Evolutionary conservation across 2,329 filamentous ascomycete species (phyloP), one percentile per base, ranked within the genome.

Genomic region (Lachnellula subtilissima): DNA sequence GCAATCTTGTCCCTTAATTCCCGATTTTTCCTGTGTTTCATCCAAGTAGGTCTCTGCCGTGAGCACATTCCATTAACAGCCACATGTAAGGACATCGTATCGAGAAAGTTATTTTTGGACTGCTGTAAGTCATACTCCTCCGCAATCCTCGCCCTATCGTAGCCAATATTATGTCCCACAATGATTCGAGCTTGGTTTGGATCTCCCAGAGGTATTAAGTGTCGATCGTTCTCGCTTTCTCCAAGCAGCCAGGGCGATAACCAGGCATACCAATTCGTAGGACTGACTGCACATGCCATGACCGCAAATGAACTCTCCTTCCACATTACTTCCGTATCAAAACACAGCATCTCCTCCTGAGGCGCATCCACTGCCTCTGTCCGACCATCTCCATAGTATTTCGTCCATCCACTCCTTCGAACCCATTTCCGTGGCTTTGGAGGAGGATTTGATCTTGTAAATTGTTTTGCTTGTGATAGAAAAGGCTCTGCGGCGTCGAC

Each of bases 31-130:
- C 91, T 89, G 72, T 96, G 90, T 71, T 90, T 95, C 86, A 97
- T 91, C 94, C 94, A 99, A 0, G 90, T 96, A 8, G 95, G 94
- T 50, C 94, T 83, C 72, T 99, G 94, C 62, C 89, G 87, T 22
- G 94, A 97, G 73, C 94, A 99, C 94, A 99, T 99, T 60, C 94
- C 94, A 69, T 99, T 99, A 23, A 96, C 93, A 2, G 95, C 95
- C 7, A 96, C 93, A 70, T 99, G 94, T 19, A 99, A 76, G 1
- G 93, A 97, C 94, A 99, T 99, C 32, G 94, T 99, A 70, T 99
- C 94, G 51, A 99, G 74, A 69, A 96, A 99, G 45, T 84, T 87
- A 64, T 91, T 97, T 40, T 85, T 83, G 1, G 90, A 87, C 71
- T 97, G 93, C 53, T 83, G 78, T 42, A 97, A 73, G 66, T 86